phyloP scores from a whole-genome alignment of 225 moss, liverwort and hornwort species.

The Marchantia paleacea region DNA sequence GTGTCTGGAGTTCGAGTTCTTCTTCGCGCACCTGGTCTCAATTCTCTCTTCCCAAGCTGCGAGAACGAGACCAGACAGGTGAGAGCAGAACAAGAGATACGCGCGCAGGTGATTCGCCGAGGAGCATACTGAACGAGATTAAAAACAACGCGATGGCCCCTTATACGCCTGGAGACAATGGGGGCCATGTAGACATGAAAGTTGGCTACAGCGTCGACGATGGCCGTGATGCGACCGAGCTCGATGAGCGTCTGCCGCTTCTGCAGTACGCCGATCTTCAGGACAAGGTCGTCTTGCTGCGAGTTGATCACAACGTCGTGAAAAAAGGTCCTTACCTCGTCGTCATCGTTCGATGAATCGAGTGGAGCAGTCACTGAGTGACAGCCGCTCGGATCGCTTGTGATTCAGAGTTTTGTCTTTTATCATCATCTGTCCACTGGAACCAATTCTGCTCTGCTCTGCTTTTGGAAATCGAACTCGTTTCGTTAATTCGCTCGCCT shows the following conservation, averaged over 20 bases:
- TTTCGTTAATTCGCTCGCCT: no score
- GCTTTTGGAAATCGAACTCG: no score
- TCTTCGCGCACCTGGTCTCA: not conserved
- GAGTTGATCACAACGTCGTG: slow-evolving; percentile 90
- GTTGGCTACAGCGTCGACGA: slow-evolving; percentile 88
- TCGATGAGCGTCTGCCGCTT: slow-evolving; percentile 74
- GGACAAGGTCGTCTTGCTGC: slow-evolving; percentile 90
- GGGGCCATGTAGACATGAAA: slow-evolving; percentile 46
- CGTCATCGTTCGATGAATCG: not conserved
- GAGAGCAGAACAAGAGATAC: not conserved
- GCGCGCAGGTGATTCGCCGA: no score
- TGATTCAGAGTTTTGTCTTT: not conserved
- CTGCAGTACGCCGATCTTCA: slow-evolving; percentile 81
- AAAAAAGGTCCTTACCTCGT: slow-evolving; percentile 56
- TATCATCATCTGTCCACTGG: no score
- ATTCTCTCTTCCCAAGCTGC: not conserved
- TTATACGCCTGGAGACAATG: slow-evolving; percentile 55
- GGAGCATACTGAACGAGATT: not conserved
- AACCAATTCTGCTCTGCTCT: no score
- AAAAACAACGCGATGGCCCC: slow-evolving; percentile 50
- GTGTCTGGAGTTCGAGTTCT: no score
- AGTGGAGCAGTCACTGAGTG: not conserved
- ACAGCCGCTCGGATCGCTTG: not conserved
- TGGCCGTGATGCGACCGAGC: slow-evolving; percentile 47
- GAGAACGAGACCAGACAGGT: not conserved